Conservation (phyloP, 441 rosid species). For the Geranium incanum region DNA sequence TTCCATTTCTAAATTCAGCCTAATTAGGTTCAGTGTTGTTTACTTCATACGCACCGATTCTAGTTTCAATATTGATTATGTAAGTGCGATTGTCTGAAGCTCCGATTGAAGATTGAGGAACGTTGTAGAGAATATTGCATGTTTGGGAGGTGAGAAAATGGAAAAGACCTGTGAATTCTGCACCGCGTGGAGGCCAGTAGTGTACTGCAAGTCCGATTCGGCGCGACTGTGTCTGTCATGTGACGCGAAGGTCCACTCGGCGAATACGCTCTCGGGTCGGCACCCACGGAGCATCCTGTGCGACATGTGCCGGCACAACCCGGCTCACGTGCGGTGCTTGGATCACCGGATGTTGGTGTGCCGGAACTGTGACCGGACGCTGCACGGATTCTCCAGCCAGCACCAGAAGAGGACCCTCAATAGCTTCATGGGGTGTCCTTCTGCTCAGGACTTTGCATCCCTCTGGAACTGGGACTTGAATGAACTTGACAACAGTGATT, state of each 20-base stretch:
- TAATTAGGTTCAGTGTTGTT: neutral
- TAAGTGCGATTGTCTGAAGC: neutral
- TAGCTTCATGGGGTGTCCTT: slow-evolving; percentile 65
- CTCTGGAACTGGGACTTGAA: slow-evolving; percentile 56
- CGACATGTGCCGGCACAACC: slow-evolving; percentile 39
- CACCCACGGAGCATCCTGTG: slow-evolving; percentile 76
- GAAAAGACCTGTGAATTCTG: slow-evolving; percentile 79
- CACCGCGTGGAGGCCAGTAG: slow-evolving; percentile 50
- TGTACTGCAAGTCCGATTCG: slow-evolving; percentile 72
- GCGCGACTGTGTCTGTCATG: slow-evolving; percentile 77
- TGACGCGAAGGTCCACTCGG: slow-evolving; percentile 84
- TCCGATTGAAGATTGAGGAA: neutral
- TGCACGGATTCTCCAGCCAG: slow-evolving; percentile 40
- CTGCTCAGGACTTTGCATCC: slow-evolving; percentile 59
- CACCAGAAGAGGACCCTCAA: slow-evolving; percentile 42
- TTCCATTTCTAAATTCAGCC: neutral
- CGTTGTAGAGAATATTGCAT: neutral
- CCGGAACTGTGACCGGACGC: slow-evolving; percentile 44
- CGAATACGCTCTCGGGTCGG: slow-evolving; percentile 65
- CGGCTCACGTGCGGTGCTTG: slow-evolving; percentile 4
- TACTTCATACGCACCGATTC: neutral
- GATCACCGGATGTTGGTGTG: slow-evolving; percentile 62
- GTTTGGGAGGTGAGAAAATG: slow-evolving; percentile 32
- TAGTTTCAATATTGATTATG: neutral
- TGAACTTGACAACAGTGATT: slow-evolving; percentile 25